Conservation (phyloP, 495 filamentous ascomycete genomes). For the Penicillium lagena region DNA sequence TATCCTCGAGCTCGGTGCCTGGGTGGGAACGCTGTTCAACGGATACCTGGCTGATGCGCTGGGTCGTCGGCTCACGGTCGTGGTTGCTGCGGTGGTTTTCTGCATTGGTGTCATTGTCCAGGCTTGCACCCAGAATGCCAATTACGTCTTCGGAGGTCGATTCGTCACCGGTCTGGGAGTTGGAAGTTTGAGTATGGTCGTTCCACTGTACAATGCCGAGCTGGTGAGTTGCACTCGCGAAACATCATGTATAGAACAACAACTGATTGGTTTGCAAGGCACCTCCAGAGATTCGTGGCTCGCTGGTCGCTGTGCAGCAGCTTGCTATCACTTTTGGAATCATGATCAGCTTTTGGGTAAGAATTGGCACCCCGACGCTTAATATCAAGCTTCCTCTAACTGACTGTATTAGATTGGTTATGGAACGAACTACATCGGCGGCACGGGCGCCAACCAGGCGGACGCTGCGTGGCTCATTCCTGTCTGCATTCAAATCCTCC, state of each 20-base stretch:
- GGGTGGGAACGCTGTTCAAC: conserved; percentile 68
- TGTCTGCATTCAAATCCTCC: conserved; percentile 37
- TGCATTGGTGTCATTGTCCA: conserved; percentile 71
- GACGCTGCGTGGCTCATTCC: conserved; percentile 40
- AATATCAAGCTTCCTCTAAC: neutral
- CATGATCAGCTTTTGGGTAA: conserved; percentile 61
- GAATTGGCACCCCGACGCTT: conserved; percentile 12
- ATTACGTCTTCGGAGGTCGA: conserved; percentile 66
- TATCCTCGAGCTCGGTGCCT: conserved; percentile 79
- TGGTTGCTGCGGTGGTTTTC: conserved; percentile 65
- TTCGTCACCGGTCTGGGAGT: conserved; percentile 59
- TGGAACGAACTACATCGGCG: conserved; percentile 40
- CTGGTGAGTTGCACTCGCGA: conserved; percentile 33
- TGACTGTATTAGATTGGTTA: conserved; percentile 38
- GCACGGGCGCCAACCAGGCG: conserved; percentile 33
- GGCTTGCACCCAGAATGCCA: conserved; percentile 49
- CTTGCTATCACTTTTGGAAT: conserved; percentile 58
- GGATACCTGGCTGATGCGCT: conserved; percentile 70
- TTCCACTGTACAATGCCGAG: conserved; percentile 59
- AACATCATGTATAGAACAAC: conserved; percentile 14
- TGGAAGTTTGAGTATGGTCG: conserved; percentile 34
- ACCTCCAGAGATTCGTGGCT: conserved; percentile 66
- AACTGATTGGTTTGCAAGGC: conserved; percentile 62
- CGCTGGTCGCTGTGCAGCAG: conserved; percentile 65
- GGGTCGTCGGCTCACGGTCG: conserved; percentile 65